These are phyloP conservation scores for Galerina sulciceps DNA, from an alignment of 768 basidiomycete genomes.

Conservation along the genomic window DNA sequence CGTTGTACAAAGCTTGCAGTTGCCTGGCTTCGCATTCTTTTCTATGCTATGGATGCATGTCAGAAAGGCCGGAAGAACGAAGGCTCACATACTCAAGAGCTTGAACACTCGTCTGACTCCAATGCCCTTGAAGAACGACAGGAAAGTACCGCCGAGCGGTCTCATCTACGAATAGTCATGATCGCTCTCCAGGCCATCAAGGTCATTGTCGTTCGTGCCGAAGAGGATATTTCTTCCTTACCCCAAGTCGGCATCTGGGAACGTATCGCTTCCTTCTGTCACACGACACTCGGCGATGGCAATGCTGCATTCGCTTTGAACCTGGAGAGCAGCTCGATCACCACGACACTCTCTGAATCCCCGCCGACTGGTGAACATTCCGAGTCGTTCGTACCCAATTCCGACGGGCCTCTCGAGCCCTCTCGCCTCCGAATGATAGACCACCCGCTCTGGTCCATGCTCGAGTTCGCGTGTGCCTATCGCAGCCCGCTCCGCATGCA, in stretches of 20 bases:
- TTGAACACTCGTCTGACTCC: slow-evolving; percentile 35
- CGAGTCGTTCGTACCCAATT: slow-evolving; percentile 21
- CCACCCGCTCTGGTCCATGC: slow-evolving; percentile 72
- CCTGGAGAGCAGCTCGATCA: slow-evolving; percentile 43
- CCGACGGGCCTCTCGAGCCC: slow-evolving; percentile 18
- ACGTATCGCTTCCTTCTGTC: slow-evolving; percentile 57
- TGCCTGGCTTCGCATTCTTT: slow-evolving; percentile 69
- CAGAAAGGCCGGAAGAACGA: slow-evolving; percentile 34
- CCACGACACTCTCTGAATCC: slow-evolving; percentile 55
- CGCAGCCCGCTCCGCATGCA: slow-evolving; percentile 68
- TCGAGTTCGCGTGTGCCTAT: slow-evolving; percentile 67
- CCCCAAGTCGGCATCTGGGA: slow-evolving; percentile 63
- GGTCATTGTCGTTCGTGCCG: slow-evolving; percentile 66
- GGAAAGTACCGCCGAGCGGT: slow-evolving; percentile 25
- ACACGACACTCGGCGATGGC: slow-evolving; percentile 56
- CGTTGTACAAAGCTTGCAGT: slow-evolving; percentile 48
- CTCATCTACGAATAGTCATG: slow-evolving; percentile 45
- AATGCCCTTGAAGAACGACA: slow-evolving; percentile 37
- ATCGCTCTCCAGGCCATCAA: slow-evolving; percentile 71
- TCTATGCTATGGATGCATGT: slow-evolving; percentile 60
- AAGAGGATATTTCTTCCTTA: slow-evolving; percentile 56
- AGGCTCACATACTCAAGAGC: slow-evolving; percentile 14
- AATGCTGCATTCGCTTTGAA: slow-evolving; percentile 62
- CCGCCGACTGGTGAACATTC: slow-evolving; percentile 52
- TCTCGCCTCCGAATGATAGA: slow-evolving; percentile 63